Percentiles rank a stretch among this genome's conserved stretches.
These are phyloP conservation scores for Antrodiella citrinella DNA, from an alignment of 768 basidiomycete species.

Conservation along the genomic window DNA sequence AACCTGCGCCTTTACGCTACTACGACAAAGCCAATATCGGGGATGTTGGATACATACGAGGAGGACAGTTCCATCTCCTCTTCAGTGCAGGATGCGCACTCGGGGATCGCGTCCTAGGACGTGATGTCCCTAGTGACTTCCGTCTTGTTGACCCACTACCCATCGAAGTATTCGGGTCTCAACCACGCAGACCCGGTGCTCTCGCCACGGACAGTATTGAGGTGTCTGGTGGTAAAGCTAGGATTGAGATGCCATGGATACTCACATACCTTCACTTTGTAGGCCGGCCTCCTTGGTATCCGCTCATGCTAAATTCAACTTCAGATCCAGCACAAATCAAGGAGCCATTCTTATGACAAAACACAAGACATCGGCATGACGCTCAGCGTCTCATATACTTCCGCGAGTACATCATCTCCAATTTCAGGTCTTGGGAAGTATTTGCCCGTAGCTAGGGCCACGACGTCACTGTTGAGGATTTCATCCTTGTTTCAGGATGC, in stretches of 20 bases:
- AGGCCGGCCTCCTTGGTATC: background rate
- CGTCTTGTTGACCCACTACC: background rate
- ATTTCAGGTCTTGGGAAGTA: background rate
- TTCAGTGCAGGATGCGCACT: background rate
- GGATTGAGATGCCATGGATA: too few species aligned
- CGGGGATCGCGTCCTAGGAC: background rate
- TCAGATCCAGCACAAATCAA: background rate
- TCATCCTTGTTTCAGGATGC: constrained; percentile 1
- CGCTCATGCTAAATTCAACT: background rate
- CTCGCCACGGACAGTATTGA: background rate
- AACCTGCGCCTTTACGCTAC: background rate
- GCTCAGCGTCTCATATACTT: background rate
- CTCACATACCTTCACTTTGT: too few species aligned
- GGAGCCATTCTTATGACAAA: constrained; percentile 4
- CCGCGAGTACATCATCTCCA: background rate
- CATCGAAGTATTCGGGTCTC: background rate
- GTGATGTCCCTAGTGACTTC: background rate
- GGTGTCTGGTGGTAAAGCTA: background rate
- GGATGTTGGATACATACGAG: constrained; percentile 2
- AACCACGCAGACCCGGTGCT: background rate
- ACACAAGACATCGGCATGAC: background rate
- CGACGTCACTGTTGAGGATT: background rate
- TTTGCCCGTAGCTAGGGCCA: background rate
- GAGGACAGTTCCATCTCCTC: background rate
- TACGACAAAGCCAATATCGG: background rate